Conservation (phyloP, 257 asterid species). For the Solanum arcanum region DNA sequence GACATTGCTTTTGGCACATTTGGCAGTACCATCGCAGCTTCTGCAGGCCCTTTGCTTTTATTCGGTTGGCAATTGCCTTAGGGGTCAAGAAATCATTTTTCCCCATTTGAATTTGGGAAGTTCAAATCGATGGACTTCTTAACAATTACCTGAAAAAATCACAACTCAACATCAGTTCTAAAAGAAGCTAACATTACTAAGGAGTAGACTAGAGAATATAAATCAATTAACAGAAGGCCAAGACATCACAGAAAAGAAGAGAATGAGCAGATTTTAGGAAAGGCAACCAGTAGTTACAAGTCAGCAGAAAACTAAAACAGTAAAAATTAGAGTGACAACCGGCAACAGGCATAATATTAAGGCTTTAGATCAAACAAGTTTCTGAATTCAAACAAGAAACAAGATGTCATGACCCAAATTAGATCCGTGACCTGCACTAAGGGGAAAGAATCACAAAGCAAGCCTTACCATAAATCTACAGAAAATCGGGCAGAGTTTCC, state of each 20-base stretch:
- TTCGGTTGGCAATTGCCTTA: conserved; percentile 83
- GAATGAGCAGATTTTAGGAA: background rate
- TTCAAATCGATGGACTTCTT: background rate
- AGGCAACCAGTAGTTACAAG: background rate
- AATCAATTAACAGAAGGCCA: background rate
- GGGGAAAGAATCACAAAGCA: too few relatives aligned
- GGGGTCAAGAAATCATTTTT: conserved; percentile 88
- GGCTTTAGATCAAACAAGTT: background rate
- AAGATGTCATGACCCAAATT: too few relatives aligned
- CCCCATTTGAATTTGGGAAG: conserved; percentile 28
- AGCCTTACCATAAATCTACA: too few relatives aligned
- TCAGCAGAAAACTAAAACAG: background rate
- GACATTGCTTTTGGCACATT: conserved; percentile 96
- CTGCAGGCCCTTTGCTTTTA: conserved; percentile 78
- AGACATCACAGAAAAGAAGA: background rate
- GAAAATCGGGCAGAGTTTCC: too few relatives aligned
- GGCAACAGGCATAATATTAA: background rate
- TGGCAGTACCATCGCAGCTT: conserved; percentile 93
- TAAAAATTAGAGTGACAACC: background rate
- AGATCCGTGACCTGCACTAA: too few relatives aligned
- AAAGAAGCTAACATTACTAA: background rate
- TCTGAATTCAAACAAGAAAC: background rate
- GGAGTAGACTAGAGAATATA: background rate
- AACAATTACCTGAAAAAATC: background rate
- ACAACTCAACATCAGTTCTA: background rate